These are phyloP conservation scores for Cajanus cajan DNA, from an alignment of 306 rosid genomes.

Conservation along the genomic window DNA sequence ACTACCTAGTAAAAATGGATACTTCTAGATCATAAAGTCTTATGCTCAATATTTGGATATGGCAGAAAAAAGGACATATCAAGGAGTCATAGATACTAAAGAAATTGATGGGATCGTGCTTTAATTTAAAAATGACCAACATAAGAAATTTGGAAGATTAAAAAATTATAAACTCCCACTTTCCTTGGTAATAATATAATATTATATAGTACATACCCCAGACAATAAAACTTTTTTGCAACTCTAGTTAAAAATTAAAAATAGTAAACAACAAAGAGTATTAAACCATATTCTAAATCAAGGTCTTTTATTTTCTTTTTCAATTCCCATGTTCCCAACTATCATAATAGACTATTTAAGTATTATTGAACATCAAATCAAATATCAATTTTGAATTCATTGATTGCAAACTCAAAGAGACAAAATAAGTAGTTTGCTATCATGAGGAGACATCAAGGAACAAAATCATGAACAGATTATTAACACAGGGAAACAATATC, in stretches of 20 bases:
- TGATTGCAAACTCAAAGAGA: background rate
- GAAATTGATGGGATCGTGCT: background rate
- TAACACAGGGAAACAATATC: background rate
- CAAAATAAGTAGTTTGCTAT: background rate
- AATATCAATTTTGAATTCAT: slow-evolving; percentile 14
- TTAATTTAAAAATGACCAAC: background rate
- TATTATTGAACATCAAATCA: background rate
- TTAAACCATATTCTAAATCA: background rate
- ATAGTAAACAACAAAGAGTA: background rate
- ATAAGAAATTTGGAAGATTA: background rate
- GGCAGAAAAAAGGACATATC: background rate
- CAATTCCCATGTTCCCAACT: background rate
- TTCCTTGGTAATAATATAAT: background rate
- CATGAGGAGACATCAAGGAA: background rate
- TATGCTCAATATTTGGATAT: background rate
- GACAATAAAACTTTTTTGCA: background rate
- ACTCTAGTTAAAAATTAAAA: background rate
- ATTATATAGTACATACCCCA: background rate
- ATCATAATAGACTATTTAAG: background rate
- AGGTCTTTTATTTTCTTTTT: background rate
- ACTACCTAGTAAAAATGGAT: background rate
- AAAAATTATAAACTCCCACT: background rate
- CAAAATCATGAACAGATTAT: background rate
- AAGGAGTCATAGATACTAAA: background rate
- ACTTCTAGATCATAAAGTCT: background rate